These are phyloP conservation scores for Rhizopogon salebrosus DNA, from an alignment of 768 basidiomycete genomes.

Conservation along the genomic window DNA sequence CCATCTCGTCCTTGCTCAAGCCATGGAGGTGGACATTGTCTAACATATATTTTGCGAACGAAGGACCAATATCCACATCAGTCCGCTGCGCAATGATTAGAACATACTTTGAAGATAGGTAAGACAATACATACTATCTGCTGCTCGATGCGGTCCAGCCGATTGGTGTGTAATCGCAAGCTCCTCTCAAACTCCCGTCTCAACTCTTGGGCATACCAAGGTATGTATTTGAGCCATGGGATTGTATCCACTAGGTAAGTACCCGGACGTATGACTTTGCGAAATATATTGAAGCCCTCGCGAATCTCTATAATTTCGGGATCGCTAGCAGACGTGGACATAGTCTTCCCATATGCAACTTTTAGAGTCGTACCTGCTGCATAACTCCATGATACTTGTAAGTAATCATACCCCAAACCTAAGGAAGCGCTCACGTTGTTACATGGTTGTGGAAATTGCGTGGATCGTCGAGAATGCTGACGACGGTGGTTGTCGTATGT, in stretches of 20 bases:
- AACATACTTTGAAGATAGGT: neutral
- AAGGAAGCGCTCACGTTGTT: constrained; percentile 26
- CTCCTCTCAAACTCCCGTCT: constrained; percentile 46
- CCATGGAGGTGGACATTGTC: constrained; percentile 43
- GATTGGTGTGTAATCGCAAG: constrained; percentile 39
- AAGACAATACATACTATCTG: constrained; percentile 30
- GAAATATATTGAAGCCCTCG: constrained; percentile 15
- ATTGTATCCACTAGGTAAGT: constrained; percentile 23
- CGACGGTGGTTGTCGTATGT: constrained; percentile 2
- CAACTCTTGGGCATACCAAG: constrained; percentile 49
- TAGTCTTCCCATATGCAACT: constrained; percentile 6
- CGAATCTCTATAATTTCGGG: constrained; percentile 14
- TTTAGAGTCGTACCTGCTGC: constrained; percentile 5
- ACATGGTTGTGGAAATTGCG: neutral
- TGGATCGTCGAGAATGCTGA: neutral
- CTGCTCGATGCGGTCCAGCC: constrained; percentile 35
- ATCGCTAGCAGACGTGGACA: constrained; percentile 1
- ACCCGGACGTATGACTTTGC: constrained; percentile 19
- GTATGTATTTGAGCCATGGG: constrained; percentile 35
- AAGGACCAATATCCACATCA: constrained; percentile 22
- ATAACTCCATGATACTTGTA: neutral
- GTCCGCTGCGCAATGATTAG: neutral
- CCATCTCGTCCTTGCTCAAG: constrained; percentile 43
- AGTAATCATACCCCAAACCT: constrained; percentile 15
- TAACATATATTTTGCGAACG: constrained; percentile 47